phyloP scores from a whole-genome alignment of 2,329 filamentous ascomycete genomes.

The Colletotrichum sp. region DNA sequence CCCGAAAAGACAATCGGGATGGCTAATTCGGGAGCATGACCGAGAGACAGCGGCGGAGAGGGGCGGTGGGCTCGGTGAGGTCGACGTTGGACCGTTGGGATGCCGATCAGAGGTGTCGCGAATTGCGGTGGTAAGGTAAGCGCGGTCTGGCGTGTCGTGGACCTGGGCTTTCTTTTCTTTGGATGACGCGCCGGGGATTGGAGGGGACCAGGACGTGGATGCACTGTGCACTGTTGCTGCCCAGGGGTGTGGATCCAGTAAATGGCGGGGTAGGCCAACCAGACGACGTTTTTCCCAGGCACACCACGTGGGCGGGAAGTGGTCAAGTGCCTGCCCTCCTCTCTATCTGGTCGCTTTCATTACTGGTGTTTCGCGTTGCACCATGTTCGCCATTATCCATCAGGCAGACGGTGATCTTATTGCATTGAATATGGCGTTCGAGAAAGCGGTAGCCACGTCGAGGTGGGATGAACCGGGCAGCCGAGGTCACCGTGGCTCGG shows the following conservation, averaged over 20 bases:
- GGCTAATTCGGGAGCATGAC: conserved; percentile 9
- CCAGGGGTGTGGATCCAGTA: conserved; percentile 19
- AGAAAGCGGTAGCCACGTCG: neutral
- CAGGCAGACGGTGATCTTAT: neutral
- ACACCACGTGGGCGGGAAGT: conserved; percentile 15
- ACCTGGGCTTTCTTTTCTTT: conserved; percentile 20
- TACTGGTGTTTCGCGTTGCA: neutral
- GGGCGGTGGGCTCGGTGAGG: neutral
- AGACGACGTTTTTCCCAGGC: conserved; percentile 6
- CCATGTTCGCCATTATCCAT: neutral
- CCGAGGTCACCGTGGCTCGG: neutral
- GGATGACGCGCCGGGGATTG: conserved; percentile 12
- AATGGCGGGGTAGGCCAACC: conserved; percentile 22
- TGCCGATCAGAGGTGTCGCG: conserved; percentile 3
- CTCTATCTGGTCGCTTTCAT: neutral
- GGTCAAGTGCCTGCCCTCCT: neutral
- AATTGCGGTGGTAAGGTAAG: conserved; percentile 12
- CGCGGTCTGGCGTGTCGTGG: conserved; percentile 10
- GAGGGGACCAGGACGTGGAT: conserved; percentile 9
- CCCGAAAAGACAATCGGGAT: neutral
- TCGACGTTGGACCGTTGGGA: neutral
- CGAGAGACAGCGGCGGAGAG: neutral
- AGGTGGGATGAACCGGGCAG: neutral
- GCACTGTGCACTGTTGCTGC: conserved; percentile 13
- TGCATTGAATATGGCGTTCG: neutral